A percentile compares a stretch with the other conserved stretches of the same genome.
phyloP scores from a whole-genome alignment of 331 rosid species.

The Prunus yedoensis region DNA sequence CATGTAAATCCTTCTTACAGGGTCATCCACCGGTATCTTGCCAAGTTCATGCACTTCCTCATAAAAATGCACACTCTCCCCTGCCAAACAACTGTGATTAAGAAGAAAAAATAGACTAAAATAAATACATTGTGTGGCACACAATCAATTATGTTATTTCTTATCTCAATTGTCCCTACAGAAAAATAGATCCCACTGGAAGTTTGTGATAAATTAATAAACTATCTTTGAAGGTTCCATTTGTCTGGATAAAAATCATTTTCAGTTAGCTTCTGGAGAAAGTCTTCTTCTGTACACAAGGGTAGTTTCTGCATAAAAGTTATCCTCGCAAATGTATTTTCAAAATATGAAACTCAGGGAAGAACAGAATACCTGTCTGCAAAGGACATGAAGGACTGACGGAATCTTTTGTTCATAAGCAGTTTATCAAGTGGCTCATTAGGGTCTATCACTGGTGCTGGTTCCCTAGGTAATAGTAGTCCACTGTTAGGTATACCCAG shows the following conservation, averaged over 20 bases:
- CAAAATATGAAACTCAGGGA: slow-evolving; percentile 13
- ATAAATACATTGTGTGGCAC: slow-evolving; percentile 6
- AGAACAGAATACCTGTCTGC: slow-evolving; percentile 73
- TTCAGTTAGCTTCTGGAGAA: slow-evolving; percentile 1
- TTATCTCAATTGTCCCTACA: neutral
- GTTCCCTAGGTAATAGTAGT: slow-evolving; percentile 54
- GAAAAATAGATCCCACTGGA: neutral
- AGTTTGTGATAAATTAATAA: neutral
- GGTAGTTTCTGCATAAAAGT: slow-evolving; percentile 6
- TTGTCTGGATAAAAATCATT: neutral
- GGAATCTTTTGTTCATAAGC: slow-evolving; percentile 76
- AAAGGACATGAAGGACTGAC: slow-evolving; percentile 89
- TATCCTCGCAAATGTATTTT: slow-evolving; percentile 2
- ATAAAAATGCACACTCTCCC: slow-evolving; percentile 91
- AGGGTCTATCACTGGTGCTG: slow-evolving; percentile 53
- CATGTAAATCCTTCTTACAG: slow-evolving; percentile 93
- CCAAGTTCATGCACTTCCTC: slow-evolving; percentile 89
- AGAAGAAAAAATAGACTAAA: slow-evolving; percentile 19
- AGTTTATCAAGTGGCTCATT: slow-evolving; percentile 83
- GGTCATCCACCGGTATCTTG: slow-evolving; percentile 75
- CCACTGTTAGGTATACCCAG: slow-evolving; percentile 96
- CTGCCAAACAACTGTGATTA: slow-evolving; percentile 93
- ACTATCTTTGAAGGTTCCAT: neutral
- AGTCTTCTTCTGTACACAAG: neutral
- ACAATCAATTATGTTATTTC: neutral